phyloP scores from a whole-genome alignment of 768 basidiomycete genomes.

The Termitomyces heimii region DNA sequence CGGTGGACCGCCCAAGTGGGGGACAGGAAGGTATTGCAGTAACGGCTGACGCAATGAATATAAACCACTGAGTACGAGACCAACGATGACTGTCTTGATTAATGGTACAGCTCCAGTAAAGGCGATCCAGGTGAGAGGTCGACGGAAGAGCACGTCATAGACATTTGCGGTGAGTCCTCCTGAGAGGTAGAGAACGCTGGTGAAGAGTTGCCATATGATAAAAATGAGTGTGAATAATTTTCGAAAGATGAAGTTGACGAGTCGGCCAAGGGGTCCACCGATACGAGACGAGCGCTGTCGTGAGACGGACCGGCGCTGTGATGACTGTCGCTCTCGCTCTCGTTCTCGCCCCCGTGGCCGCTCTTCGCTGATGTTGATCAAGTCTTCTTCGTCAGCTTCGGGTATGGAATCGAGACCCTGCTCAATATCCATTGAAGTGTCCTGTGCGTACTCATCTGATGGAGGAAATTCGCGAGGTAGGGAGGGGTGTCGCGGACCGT shows the following conservation, averaged over 20 bases:
- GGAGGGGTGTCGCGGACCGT: slow-evolving; percentile 27
- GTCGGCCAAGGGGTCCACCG: slow-evolving; percentile 36
- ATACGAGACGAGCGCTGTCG: slow-evolving; percentile 25
- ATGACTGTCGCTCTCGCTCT: background rate
- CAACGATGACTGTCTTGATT: slow-evolving; percentile 38
- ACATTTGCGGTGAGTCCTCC: slow-evolving; percentile 45
- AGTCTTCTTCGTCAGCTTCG: slow-evolving; percentile 53
- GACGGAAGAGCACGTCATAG: slow-evolving; percentile 40
- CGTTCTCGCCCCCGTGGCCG: background rate
- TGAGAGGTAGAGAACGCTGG: slow-evolving; percentile 31
- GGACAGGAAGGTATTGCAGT: slow-evolving; percentile 25
- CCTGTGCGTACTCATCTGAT: slow-evolving; percentile 17
- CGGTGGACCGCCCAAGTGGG: slow-evolving; percentile 13
- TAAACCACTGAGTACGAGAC: slow-evolving; percentile 38
- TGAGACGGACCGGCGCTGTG: slow-evolving; percentile 27
- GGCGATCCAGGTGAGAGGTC: slow-evolving; percentile 40
- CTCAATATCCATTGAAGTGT: slow-evolving; percentile 39
- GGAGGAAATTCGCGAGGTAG: slow-evolving; percentile 25
- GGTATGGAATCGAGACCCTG: slow-evolving; percentile 56
- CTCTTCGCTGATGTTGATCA: slow-evolving; percentile 18
- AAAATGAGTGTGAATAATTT: slow-evolving; percentile 16
- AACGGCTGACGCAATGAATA: slow-evolving; percentile 33
- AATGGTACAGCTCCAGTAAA: slow-evolving; percentile 18
- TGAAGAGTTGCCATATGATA: slow-evolving; percentile 24
- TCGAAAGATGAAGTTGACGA: slow-evolving; percentile 27